Evolutionary conservation across 768 basidiomycete genomes (phyloP), one percentile per base, ranked within the genome.

Genomic region (Phlebiopsis gigantea): DNA sequence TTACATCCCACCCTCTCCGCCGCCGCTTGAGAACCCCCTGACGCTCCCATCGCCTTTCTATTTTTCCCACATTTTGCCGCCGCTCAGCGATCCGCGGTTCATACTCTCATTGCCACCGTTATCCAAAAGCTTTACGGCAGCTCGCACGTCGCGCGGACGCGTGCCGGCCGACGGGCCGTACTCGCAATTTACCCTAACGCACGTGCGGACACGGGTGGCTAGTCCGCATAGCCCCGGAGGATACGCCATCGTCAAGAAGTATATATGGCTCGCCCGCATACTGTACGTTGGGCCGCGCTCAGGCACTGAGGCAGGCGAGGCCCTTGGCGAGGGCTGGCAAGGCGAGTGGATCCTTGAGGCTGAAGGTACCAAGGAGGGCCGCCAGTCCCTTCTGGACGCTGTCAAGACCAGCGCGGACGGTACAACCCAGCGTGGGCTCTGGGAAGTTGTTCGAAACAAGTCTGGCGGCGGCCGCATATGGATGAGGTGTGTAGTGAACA

Each of bases 261-360:
- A 80, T 63, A 77, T 78, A 58, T 92, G 90, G 90, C 76, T 83
- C 5, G 87, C 83, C 30, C 72, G 75, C 31, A 69, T 83, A 15
- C 71, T 72, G 57, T 72, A 72, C 55, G 70, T 63, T 52, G 67
- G 61, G 61, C 57, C 60, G 43, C 56, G 57, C 15, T 62, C 65
- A 31, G 69, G 68, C 25, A 57, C 54, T 42, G 65, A 47, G 56
- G 62, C 59, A 30, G 62, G 61, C 58, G 59, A 30, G 69, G 77
- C 69, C 29, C 71, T 86, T 22, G 84, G 86, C 12, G 79, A 80
- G n/a, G 85, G 83, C 5, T 88, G 90, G 84, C 73, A 77, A 29
- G 85, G 85, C 8, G 86, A 90, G 60, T 90, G 90, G 88, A 72
- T 88, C 14, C 73, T 91, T n/a, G 87, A 91, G 68, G 84, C 81